Evolutionary conservation across 495 filamentous ascomycete species (phyloP), one percentile per base, ranked within the genome.

Genomic region (Trichoderma gamsii): DNA sequence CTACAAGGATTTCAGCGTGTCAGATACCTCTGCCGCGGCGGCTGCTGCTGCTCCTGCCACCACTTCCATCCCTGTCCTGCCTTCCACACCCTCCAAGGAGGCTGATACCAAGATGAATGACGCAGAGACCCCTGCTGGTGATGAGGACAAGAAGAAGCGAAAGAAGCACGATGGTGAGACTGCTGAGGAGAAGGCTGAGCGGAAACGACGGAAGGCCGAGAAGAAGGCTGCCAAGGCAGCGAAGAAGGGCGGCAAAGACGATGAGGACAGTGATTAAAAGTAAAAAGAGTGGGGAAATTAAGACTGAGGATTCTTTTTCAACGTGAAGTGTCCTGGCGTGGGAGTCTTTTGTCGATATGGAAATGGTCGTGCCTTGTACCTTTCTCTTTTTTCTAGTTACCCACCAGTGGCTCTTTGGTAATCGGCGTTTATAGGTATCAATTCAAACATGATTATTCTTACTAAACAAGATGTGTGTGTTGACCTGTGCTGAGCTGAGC

Each of bases 151-250:
- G 69, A 93, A 93, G 83, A 93, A 93, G 82, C 87, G 90, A 71
- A 93, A 92, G 83, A 85, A 89, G 73, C 89, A 92, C 72, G 90
- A 92, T 4, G 90, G 87, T 52, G 90, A 95, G 79, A 92, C 91
- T 4, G 77, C 89, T 29, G 89, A 90, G 72, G 88, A 90, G 77
- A 85, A 86, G 71, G 88, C 87, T 9, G 90, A 91, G 78, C 84
- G 88, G 71, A 92, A 91, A 82, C 83, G 83, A 70, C 84, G 86
- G 79, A 91, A 92, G 83, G 91, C 84, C 71, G 81, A 82, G 69
- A 86, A 92, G 76, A 92, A 90, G 83, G 89, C 88, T 71, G 85
- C 83, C 82, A 84, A 86, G 82, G 84, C 84, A 77, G 75, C 79
- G 61, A 84, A 83, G 75, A 87, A 87, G 79, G 82, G 79, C 77